phyloP scores from a whole-genome alignment of 2,329 filamentous ascomycete genomes.

The Paraphaeosphaeria sporulosa region DNA sequence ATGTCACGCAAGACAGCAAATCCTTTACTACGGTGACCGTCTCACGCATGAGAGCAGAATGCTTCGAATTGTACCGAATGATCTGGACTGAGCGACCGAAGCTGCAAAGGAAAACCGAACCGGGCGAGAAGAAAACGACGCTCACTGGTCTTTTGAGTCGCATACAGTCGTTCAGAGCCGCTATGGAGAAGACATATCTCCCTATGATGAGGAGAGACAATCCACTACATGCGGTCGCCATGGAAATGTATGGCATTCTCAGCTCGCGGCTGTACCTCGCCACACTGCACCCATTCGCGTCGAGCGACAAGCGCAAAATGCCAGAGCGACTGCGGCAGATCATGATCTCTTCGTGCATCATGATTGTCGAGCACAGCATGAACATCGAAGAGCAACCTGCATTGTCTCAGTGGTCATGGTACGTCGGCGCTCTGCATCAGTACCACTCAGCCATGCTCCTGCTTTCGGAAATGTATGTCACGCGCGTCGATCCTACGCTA shows the following conservation, averaged over 20 bases:
- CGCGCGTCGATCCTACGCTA: conserved; percentile 63
- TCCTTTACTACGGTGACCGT: conserved; percentile 74
- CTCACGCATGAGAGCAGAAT: conserved; percentile 73
- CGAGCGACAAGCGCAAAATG: conserved; percentile 56
- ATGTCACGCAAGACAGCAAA: conserved; percentile 56
- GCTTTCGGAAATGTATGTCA: conserved; percentile 70
- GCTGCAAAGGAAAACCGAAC: conserved; percentile 58
- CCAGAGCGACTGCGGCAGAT: conserved; percentile 70
- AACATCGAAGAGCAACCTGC: conserved; percentile 61
- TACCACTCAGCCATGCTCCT: conserved; percentile 75
- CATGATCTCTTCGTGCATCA: conserved; percentile 67
- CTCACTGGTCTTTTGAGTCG: conserved; percentile 71
- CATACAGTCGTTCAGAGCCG: conserved; percentile 71
- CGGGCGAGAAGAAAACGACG: conserved; percentile 32
- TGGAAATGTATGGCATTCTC: conserved; percentile 70
- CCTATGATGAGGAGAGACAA: conserved; percentile 67
- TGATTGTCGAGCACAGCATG: conserved; percentile 63
- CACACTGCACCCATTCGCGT: conserved; percentile 73
- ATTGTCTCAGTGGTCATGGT: conserved; percentile 72
- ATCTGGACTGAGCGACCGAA: conserved; percentile 74
- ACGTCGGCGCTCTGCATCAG: conserved; percentile 73
- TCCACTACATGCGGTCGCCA: conserved; percentile 69
- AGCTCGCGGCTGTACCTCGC: conserved; percentile 70
- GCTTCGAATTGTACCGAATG: conserved; percentile 74
- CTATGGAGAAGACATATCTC: conserved; percentile 71